Evolutionary conservation across 2,329 filamentous ascomycete species (phyloP).

Genomic region (Gremmenia infestans): DNA sequence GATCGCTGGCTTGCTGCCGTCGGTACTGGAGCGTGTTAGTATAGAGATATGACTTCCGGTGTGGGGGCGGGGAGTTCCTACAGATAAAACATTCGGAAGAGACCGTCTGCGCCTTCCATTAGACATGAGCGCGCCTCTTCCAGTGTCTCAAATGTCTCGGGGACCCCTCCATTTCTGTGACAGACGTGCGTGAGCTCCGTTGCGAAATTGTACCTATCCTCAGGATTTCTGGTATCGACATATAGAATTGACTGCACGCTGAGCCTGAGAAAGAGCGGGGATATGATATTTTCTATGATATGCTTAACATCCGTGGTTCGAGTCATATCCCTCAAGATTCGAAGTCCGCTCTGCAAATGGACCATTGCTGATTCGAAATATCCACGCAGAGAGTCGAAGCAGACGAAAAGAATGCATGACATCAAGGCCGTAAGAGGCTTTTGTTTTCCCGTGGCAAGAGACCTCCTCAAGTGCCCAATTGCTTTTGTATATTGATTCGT

Average conservation of each 20-base stretch:
- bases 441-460: slow-evolving; percentile 20
- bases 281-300: slow-evolving; percentile 22
- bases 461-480: slow-evolving; percentile 22
- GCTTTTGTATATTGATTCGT: slow-evolving; percentile 29
- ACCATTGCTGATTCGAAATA: slow-evolving; percentile 25
- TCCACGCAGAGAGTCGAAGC: slow-evolving; percentile 28
- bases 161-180: slow-evolving; percentile 8
- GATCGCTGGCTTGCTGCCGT: slow-evolving; percentile 12
- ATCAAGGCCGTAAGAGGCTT: slow-evolving; percentile 24
- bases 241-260: slow-evolving; percentile 28
- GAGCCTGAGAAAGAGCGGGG: slow-evolving; percentile 25
- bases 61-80: background rate
- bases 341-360: slow-evolving; percentile 28
- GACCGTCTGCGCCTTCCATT: slow-evolving; percentile 19
- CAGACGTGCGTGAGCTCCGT: slow-evolving; percentile 14
- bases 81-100: slow-evolving; percentile 25
- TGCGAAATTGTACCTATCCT: slow-evolving; percentile 18
- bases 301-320: slow-evolving; percentile 10
- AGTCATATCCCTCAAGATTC: slow-evolving; percentile 22
- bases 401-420: slow-evolving; percentile 29
- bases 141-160: slow-evolving; percentile 19
- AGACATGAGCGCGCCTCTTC: slow-evolving; percentile 22
- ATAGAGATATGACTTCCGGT: background rate
- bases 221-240: slow-evolving; percentile 21
- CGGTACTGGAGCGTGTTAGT: slow-evolving; percentile 2